Evolutionary conservation across 306 rosid species (phyloP).

Genomic region (Cicer pinnatifidum): DNA sequence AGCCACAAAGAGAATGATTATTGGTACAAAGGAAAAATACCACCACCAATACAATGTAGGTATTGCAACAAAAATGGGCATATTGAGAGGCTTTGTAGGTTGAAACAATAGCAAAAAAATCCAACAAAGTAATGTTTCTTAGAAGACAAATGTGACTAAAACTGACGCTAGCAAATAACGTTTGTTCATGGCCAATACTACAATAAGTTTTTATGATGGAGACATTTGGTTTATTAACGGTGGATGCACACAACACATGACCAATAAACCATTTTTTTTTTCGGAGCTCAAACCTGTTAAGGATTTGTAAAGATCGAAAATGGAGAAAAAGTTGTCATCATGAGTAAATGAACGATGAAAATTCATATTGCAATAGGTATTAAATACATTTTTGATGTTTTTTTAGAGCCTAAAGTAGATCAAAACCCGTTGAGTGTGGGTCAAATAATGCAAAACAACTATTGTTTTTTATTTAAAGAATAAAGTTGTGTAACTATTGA

Average conservation of each 20-base stretch:
- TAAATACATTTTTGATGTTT: no score
- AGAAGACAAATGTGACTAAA: not conserved
- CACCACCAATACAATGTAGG: not conserved
- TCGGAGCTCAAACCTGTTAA: not conserved
- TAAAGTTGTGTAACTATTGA: not conserved
- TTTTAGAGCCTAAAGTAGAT: not conserved
- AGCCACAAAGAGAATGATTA: not conserved
- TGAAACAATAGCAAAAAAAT: not conserved
- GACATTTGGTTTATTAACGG: not conserved
- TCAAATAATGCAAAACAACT: constrained; percentile 11
- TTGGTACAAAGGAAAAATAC: not conserved
- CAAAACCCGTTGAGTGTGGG: not conserved
- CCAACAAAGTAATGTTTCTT: not conserved
- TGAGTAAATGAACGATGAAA: not conserved
- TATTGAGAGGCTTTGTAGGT: not conserved
- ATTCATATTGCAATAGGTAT: no score
- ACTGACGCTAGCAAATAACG: not conserved
- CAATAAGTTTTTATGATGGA: not conserved
- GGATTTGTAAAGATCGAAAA: not conserved
- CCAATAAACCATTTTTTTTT: not conserved
- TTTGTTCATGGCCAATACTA: not conserved
- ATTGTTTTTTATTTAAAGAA: not conserved
- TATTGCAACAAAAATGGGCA: not conserved
- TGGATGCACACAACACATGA: not conserved
- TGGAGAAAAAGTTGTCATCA: not conserved